Evolutionary conservation across 2,329 filamentous ascomycete genomes (phyloP).

Genomic region (Lecanicillium sp.): DNA sequence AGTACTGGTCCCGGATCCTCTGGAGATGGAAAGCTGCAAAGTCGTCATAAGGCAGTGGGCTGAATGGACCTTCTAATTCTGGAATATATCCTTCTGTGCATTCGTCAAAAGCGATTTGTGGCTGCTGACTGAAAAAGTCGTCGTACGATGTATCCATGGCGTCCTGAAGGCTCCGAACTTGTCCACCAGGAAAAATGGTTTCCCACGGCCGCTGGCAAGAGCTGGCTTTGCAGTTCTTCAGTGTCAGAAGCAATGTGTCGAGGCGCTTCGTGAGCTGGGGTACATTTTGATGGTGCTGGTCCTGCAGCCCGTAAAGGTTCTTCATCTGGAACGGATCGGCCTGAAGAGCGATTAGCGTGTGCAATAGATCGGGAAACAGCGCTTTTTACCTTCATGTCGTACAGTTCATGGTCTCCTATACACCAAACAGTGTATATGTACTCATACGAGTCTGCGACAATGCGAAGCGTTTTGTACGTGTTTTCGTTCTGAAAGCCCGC

Average conservation of each 20-base stretch:
- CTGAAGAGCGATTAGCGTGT: constrained; percentile 16
- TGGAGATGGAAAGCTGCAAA: too few species aligned
- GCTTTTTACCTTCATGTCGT: constrained; percentile 40
- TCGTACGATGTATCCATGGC: constrained; percentile 42
- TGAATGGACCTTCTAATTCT: constrained; percentile 44
- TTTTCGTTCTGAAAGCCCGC: constrained; percentile 24
- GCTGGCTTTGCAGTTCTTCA: constrained; percentile 49
- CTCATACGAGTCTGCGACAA: constrained; percentile 38
- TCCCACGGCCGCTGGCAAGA: constrained; percentile 48
- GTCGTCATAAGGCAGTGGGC: not conserved
- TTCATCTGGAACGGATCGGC: constrained; percentile 39
- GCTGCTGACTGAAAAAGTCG: constrained; percentile 41
- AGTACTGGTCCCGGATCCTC: constrained; percentile 3
- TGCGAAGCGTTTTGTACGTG: constrained; percentile 44
- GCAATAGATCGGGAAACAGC: too few species aligned
- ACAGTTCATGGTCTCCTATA: constrained; percentile 37
- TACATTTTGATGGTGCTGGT: not conserved
- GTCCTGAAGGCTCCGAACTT: constrained; percentile 41
- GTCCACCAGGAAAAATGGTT: constrained; percentile 43
- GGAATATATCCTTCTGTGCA: constrained; percentile 49
- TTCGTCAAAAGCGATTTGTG: constrained; percentile 39
- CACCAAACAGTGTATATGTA: constrained; percentile 51
- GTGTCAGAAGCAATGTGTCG: constrained; percentile 49
- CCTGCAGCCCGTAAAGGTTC: constrained; percentile 12
- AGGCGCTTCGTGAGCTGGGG: constrained; percentile 31